Base-by-base conservation (phyloP, 768 basidiomycete species). In the Termitomyces bulborhizus region DNA sequence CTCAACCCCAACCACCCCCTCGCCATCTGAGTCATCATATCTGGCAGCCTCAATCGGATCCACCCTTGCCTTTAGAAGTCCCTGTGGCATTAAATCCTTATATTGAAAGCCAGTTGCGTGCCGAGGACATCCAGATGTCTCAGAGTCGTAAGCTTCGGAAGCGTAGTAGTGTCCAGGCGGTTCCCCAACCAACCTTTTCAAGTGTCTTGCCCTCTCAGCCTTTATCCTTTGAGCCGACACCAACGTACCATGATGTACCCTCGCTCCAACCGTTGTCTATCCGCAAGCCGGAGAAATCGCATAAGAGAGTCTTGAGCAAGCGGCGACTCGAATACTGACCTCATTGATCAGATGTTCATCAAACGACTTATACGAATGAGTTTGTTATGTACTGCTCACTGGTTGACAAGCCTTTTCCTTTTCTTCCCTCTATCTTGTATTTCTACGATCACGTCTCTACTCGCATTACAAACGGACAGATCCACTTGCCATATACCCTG, bases 301-400 rank as follows among this genome's bases (percentile, higher is more conserved):
- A 67, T 16, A 74, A 72, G 60, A 71, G 69, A 54, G 64, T 77
- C 7, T 64, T 78, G 56, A 80, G 74, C 64, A 80, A 79, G 62
- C 70, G 73, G 53, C 69, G 72, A 57, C 65, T 67, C 6, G 71
- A 75, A 55, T 62, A 68, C 27, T 74, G 62, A 64, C 57, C 16
- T 73, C 58, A 60, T 55, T 41, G 27, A 29, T 57, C 41, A 47
- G 37, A 39, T 29, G 49, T 7, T 40, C 49, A 24, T 26, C 12
- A 40, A 51, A 56, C 44, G 15, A 11, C 36, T 37, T 27, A 29
- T 53, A 53, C 41, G 44, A 50, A 29, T 45, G 21, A 42, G 44
- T 46, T 39, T 37, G 11, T 31, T 11, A 43, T 39, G 42, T 18
- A 40, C 29, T 41, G 44, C 36, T 51, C 55, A 51, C 49, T 53